Base-by-base conservation (phyloP, 257 asterid genomes). In the Nicotiana sylvestris region DNA sequence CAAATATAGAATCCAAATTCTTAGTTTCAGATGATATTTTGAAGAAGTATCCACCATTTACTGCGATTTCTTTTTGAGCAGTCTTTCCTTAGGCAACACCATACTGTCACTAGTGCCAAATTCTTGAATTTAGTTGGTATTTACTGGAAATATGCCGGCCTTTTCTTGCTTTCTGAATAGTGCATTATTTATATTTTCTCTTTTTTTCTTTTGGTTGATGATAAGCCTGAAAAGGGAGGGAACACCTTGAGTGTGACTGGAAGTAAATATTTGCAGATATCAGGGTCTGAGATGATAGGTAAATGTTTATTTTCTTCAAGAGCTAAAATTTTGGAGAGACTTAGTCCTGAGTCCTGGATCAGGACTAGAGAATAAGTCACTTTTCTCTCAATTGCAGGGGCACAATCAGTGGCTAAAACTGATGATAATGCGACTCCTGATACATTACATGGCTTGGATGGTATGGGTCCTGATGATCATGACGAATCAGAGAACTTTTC, bases 401-500 rank as follows among this genome's bases (percentile, higher is more conserved):
- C 87, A 86, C 65, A 43, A 7, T 64, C 72, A 62, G 82, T 61
- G 11, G 78, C 67, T 83, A 83, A 83, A 74, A 65, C 46, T 74
- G 21, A 43, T 29, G 66, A 76, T 76, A 91, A 84, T 65, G 85
- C 76, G 29, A 30, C 46, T 82, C 68, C 78, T 16, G 90, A 85
- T 30, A 76, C 81, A 79, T 68, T 37, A 35, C 86, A 85, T 80
- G 88, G 84, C 51, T 76, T 60, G 85, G 93, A 90, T 87, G 90
- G 58, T 83, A 81, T 53, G 9, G 32, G 6, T 61, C 66, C 79
- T 16, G 66, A 80, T 65, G 86, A 78, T 77, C 43, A 76, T n/a
- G 93, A 90, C 61, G 95, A 93, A 83, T 85, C 97, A 3, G 97
- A 88, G 60, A 93, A 76, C 74, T 90, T 93, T n/a, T 91, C 97